phyloP scores from a whole-genome alignment of 2,329 filamentous ascomycete genomes.

The Fusarium compactum region DNA sequence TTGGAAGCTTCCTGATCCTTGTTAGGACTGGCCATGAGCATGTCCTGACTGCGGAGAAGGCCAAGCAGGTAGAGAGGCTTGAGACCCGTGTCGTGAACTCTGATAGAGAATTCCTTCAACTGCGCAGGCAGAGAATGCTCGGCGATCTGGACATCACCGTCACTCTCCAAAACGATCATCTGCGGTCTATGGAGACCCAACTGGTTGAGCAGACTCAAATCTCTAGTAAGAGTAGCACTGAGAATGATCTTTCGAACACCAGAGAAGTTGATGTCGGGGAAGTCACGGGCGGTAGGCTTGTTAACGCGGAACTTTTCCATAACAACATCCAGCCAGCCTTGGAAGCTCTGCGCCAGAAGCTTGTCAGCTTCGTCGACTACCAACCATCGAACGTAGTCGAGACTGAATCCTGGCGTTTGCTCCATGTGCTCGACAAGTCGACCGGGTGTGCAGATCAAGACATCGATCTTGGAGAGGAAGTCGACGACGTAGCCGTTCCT shows the following conservation, averaged over 20 bases:
- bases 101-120: slow-evolving; percentile 74
- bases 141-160: slow-evolving; percentile 56
- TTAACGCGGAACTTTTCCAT: slow-evolving; percentile 69
- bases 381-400: slow-evolving; percentile 86
- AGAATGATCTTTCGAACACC: slow-evolving; percentile 84
- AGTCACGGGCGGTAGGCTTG: slow-evolving; percentile 65
- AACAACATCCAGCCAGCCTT: slow-evolving; percentile 85
- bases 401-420: slow-evolving; percentile 82
- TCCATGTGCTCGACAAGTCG: slow-evolving; percentile 91
- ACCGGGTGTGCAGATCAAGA: slow-evolving; percentile 92
- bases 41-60: slow-evolving; percentile 71
- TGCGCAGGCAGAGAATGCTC: slow-evolving; percentile 70
- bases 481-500: slow-evolving; percentile 67
- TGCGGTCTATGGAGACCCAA: slow-evolving; percentile 79
- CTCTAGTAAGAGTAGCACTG: slow-evolving; percentile 91
- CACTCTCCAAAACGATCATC: slow-evolving; percentile 78
- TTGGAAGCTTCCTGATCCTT: slow-evolving; percentile 18
- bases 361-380: slow-evolving; percentile 96
- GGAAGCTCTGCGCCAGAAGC: slow-evolving; percentile 89
- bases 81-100: slow-evolving; percentile 75
- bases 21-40: slow-evolving; percentile 49
- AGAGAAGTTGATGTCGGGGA: slow-evolving; percentile 63
- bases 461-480: slow-evolving; percentile 80
- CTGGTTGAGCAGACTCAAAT: slow-evolving; percentile 81
- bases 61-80: slow-evolving; percentile 90